Evolutionary conservation across 108 stramenopile species (phyloP).

Genomic region (Aurantiochytrium sp.): DNA sequence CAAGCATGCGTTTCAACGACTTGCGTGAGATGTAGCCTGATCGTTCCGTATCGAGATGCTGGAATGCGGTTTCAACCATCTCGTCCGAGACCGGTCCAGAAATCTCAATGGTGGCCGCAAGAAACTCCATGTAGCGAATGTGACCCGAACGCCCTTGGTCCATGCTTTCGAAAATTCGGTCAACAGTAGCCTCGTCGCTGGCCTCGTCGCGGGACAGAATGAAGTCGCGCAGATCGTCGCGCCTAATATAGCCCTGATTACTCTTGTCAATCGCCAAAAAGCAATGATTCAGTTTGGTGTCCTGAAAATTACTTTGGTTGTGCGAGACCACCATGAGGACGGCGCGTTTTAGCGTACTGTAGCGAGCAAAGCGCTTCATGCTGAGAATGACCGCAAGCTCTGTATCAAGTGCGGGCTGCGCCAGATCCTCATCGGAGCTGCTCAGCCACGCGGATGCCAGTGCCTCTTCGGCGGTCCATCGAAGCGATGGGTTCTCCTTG

Average conservation of each 20-base stretch:
- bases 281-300: background rate
- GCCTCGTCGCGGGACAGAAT: background rate
- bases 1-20: background rate
- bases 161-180: background rate
- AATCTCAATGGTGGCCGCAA: background rate
- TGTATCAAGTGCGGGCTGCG: background rate
- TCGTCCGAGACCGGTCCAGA: background rate
- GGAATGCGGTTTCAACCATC: background rate
- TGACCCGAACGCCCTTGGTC: background rate
- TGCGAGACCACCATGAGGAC: constrained; percentile 41
- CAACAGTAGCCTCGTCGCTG: background rate
- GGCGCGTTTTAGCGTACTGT: constrained; percentile 21
- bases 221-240: background rate
- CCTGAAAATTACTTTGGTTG: background rate
- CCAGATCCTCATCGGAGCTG: background rate
- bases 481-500: constrained; percentile 23
- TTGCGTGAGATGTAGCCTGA: background rate
- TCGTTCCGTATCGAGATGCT: background rate
- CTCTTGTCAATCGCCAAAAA: background rate
- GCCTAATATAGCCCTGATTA: background rate
- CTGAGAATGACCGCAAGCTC: constrained; percentile 24
- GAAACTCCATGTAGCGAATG: background rate
- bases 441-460: background rate
- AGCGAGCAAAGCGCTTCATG: constrained; percentile 33
- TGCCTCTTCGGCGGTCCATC: constrained; percentile 30